Base-by-base conservation (phyloP, 116 monocot genomes). In the Cymodocea nodosa region DNA sequence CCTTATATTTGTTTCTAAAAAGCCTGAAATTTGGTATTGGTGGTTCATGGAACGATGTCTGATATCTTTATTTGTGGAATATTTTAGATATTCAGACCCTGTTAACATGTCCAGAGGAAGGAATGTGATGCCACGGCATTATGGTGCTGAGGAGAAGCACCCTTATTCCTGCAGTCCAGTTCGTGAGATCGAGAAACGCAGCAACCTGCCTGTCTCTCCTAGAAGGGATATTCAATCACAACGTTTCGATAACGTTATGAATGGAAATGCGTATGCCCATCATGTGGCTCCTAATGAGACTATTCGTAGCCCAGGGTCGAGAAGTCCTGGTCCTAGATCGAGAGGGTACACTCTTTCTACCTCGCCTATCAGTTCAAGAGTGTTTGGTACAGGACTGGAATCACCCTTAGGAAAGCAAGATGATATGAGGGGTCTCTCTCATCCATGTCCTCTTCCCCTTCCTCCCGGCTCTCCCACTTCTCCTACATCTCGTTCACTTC, bases 361-460 rank as follows among this genome's bases (percentile, higher is more conserved):
- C 20, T 70, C 81, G 2, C 80, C 80, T 66, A 51, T 63, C 16
- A 68, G 71, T 73, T 40, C 75, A 0, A 70, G 59, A 48, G 75
- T 24, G 36, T 68, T 79, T 60, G 51, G 65, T 2, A 52, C 79
- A 15, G 60, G 44, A 35, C 78, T 80, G 16, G 76, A 71, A 30
- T 82, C 85, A 4, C 74, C 83, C 22, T 76, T 54, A 0, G 37
- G 52, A 17, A 81, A 69, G 64, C 73, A 75, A 62, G 85, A 85
- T 77, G 76, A 74, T 74, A 18, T 76, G 65, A 85, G 65, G 76
- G 78, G 76, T 60, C 65, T 74, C 6, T 78, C 73, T 52, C 85
- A 86, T 68, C 86, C 82, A 2, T 19, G 52, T 8, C 74, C 74
- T 3, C 81, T 85, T 71, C 89, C 85, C 70, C 84, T 85, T 71